Conservation (phyloP, 306 rosid species). For the Sphenostylis stenocarpa region DNA sequence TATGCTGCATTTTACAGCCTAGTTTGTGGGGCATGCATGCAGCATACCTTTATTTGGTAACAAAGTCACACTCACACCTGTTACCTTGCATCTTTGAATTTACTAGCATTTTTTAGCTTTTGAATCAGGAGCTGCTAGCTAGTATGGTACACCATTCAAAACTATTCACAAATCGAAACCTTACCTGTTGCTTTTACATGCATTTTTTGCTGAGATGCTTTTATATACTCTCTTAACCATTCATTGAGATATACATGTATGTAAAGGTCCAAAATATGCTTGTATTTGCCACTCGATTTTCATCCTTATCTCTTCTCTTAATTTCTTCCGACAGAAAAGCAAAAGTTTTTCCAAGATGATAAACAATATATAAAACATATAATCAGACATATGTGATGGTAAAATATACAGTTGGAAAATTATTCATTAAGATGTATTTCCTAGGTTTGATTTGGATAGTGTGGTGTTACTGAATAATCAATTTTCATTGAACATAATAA, state of each 20-base stretch:
- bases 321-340: not conserved
- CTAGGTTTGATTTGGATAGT: not conserved
- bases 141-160: not conserved
- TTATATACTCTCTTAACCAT: not conserved
- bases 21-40: conserved; percentile 12
- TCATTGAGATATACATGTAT: not conserved
- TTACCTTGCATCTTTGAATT: not conserved
- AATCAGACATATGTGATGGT: no score
- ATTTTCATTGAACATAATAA: not conserved
- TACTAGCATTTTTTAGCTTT: not conserved
- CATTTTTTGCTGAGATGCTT: no score
- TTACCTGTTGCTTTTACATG: no score
- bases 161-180: not conserved
- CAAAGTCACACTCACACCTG: not conserved
- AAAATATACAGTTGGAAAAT: not conserved
- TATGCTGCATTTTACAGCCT: conserved; percentile 19
- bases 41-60: conserved; percentile 6
- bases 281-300: not conserved
- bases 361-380: not conserved
- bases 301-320: not conserved
- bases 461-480: not conserved
- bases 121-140: not conserved
- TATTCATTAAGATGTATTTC: not conserved
- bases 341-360: not conserved
- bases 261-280: not conserved